Evolutionary conservation across 164 flowering plant species (phyloP), one percentile per base, ranked within the genome.

Genomic region (Akebia trifoliata): DNA sequence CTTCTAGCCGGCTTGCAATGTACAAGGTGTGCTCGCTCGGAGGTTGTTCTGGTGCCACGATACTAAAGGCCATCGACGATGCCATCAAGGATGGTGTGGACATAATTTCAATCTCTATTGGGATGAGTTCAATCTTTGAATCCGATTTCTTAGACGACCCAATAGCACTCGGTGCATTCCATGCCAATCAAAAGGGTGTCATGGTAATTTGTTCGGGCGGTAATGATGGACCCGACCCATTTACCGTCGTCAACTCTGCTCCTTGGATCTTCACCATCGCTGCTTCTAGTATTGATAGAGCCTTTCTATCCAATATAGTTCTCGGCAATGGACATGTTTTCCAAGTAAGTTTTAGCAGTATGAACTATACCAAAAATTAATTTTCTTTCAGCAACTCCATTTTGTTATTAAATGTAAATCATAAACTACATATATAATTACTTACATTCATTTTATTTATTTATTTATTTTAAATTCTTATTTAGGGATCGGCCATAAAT

Each of bases 191-290:
- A 64, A 80, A 34, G 68, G 87, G 86, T 2, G 70, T 87, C 14
- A 67, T 85, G 73, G 92, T 87, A 5, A 67, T 83, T 1, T 81
- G 83, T 55, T 85, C 95, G 0, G 90, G 72, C 0, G 92, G 95
- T 10, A 87, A 87, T 52, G 89, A 81, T 28, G 95, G 95, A 0
- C 95, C 95, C 22, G 81, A 71, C 34, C 70, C 80, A 39, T 73
- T 50, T 64, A 81, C 87, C 8, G 74, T 83, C 39, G 85, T 75
- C 6, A 87, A 87, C 43, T 43, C 82, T 0, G 92, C 92, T 50
- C 95, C 95, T 2, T 87, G 95, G 95, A 73, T 83, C 35, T 72
- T 85, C 21, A 87, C 95, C 0, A 82, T 83, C 39, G 92, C 80
- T 0, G 95, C 92, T 39, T 82, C 87, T 15, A 80, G 30, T 56